These are phyloP conservation scores for Nicotiana tabacum DNA, from an alignment of 257 asterid species.

Conservation along the genomic window DNA sequence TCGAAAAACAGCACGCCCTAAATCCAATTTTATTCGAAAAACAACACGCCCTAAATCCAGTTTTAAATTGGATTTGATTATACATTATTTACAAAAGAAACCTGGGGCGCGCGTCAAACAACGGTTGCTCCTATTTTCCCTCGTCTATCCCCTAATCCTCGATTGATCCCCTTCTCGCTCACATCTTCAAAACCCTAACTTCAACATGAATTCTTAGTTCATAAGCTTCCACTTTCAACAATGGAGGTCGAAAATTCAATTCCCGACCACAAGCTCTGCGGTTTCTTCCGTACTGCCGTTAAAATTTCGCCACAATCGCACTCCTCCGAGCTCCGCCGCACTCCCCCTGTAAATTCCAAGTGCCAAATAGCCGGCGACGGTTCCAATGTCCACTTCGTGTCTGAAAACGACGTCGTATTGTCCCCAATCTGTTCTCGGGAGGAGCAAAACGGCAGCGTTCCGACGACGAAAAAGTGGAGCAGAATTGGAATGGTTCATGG, in stretches of 20 bases:
- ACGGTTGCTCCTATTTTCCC: neutral
- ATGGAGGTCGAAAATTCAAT: neutral
- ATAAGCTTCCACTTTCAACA: neutral
- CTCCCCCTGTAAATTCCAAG: conserved; percentile 28
- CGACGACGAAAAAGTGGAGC: conserved; percentile 46
- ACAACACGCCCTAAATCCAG: too few relatives aligned
- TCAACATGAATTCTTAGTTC: neutral
- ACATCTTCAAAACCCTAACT: neutral
- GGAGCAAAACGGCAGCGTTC: conserved; percentile 7
- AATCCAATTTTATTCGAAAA: too few relatives aligned
- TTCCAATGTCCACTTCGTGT: conserved; percentile 31
- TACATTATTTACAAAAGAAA: too few relatives aligned
- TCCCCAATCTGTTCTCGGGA: conserved; percentile 27
- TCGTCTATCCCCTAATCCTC: neutral
- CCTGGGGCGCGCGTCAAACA: neutral
- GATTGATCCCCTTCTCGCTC: neutral
- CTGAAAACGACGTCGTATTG: conserved; percentile 37
- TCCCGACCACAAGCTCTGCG: conserved; percentile 64
- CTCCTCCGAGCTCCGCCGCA: conserved; percentile 13
- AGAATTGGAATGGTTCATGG: conserved; percentile 71
- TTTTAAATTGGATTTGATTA: too few relatives aligned
- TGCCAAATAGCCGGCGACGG: conserved; percentile 41
- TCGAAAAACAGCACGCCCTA: too few relatives aligned
- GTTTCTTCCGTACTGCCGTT: conserved; percentile 53
- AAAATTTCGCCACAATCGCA: conserved; percentile 21